A percentile compares a stretch with the other conserved stretches of the same genome.
Evolutionary conservation across 768 basidiomycete species (phyloP).

Genomic region (Naganishia vishniacii): DNA sequence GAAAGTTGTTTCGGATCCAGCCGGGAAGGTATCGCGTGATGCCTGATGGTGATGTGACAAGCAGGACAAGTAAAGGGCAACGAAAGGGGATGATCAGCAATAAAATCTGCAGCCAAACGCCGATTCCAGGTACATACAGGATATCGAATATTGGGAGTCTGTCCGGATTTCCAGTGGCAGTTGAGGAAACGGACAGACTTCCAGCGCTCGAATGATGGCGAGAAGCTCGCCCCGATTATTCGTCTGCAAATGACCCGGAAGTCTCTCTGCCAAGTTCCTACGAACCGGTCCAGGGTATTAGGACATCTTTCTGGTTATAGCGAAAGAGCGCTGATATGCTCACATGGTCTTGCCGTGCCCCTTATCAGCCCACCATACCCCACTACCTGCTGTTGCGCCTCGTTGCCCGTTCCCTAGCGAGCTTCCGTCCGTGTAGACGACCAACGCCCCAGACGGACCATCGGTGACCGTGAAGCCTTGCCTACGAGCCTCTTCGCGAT

Average conservation of each 20-base stretch:
- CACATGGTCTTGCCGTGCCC: slow-evolving; percentile 35
- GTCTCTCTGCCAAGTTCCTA: slow-evolving; percentile 69
- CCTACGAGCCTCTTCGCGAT: slow-evolving; percentile 29
- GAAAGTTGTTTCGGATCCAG: slow-evolving; percentile 56
- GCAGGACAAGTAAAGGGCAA: no score
- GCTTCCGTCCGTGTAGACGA: slow-evolving; percentile 83
- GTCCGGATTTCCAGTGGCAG: slow-evolving; percentile 68
- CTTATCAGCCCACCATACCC: slow-evolving; percentile 76
- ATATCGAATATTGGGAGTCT: slow-evolving; percentile 77
- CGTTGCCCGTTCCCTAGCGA: slow-evolving; percentile 72
- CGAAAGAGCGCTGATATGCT: slow-evolving; percentile 20
- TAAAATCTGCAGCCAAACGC: no score
- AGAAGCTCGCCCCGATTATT: slow-evolving; percentile 70
- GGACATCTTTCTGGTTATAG: background rate
- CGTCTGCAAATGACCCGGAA: slow-evolving; percentile 47
- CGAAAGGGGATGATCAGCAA: no score
- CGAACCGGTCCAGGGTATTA: slow-evolving; percentile 6
- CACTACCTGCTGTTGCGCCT: slow-evolving; percentile 69
- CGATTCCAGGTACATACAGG: slow-evolving; percentile 57
- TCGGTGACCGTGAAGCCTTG: slow-evolving; percentile 36
- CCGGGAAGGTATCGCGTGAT: slow-evolving; percentile 62
- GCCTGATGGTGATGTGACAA: slow-evolving; percentile 52
- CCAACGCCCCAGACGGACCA: slow-evolving; percentile 27
- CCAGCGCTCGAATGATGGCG: slow-evolving; percentile 74
- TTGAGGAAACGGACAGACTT: slow-evolving; percentile 58